Evolutionary conservation across 2,329 filamentous ascomycete species (phyloP), one percentile per base, ranked within the genome.

Genomic region (Trichoderma aggressivum): DNA sequence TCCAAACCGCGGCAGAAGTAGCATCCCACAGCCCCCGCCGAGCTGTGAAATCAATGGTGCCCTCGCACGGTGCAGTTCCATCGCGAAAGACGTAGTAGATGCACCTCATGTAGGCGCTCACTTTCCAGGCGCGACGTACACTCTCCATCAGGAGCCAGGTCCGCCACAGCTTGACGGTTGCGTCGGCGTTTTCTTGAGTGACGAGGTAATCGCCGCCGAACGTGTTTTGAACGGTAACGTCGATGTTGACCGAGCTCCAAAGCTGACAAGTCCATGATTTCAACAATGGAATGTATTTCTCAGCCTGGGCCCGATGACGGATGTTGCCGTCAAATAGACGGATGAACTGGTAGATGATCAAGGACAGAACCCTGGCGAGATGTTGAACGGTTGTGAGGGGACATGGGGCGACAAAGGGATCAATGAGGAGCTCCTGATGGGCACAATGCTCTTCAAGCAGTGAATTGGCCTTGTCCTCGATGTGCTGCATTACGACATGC

Each of bases 61-160:
- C 77, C 14, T 56, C 53, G 50, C 77, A 78, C 2, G 53, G 47
- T 7, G 56, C 34, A 14, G 61, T 56, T 30, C 70, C 70, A 39
- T 73, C 73, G 26, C 75, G 73, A 12, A 76, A 50, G 18, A 71
- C 72, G 3, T 68, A 21, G 64, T 76, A 76, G 24, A 74, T 70
- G 36, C 72, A 64, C 28, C 73, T 58, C 5, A 74, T 71, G 53
- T 74, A 73, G 3, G 67, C 71, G 24, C 67, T 71, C 18, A 76
- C 43, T 59, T 77, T 61, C 72, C 76, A 78, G 5, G 74, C 75
- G 8, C 77, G 76, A 28, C 77, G 75, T 26, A 77, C 71, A 28
- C 74, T 77, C 71, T 79, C 77, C 8, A 74, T 71, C 11, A 79
- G 72, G 24, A 79, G 72, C 77, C 77, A 79, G 34, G 73, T 72